These are phyloP conservation scores for Xylaria telfairii DNA, from an alignment of 495 filamentous ascomycete genomes.

Conservation along the genomic window DNA sequence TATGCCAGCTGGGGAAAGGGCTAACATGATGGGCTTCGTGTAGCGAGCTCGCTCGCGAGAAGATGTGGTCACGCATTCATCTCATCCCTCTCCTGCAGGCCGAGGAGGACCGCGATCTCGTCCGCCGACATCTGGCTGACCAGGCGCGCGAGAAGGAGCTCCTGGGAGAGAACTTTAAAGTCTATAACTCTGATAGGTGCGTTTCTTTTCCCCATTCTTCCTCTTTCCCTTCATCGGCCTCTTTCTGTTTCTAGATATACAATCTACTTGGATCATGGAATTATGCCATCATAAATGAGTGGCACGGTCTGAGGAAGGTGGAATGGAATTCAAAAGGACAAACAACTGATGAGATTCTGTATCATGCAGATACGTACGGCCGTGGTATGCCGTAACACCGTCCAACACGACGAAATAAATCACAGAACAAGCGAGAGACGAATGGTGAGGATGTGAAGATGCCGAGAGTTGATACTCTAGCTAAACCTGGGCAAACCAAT, in stretches of 20 bases:
- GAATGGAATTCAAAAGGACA: background rate
- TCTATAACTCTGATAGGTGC: conserved; percentile 89
- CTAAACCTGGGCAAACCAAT: background rate
- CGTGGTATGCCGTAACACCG: conserved; percentile 71
- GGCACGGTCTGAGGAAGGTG: background rate
- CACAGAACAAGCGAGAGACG: background rate
- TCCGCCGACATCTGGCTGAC: conserved; percentile 82
- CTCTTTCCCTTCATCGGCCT: background rate
- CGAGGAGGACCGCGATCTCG: conserved; percentile 93
- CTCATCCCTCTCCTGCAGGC: conserved; percentile 91
- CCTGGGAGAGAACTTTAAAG: conserved; percentile 74
- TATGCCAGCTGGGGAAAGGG: background rate
- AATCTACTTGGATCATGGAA: background rate
- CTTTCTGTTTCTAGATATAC: background rate
- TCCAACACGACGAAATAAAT: conserved; percentile 56
- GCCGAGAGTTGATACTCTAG: background rate
- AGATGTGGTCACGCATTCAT: conserved; percentile 96
- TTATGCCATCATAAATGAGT: background rate
- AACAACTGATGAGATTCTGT: background rate
- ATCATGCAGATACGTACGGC: conserved; percentile 67
- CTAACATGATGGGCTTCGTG: background rate
- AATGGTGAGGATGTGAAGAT: background rate
- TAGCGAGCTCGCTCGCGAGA: conserved; percentile 93
- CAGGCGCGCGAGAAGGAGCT: conserved; percentile 89
- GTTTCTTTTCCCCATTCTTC: conserved; percentile 33